Percentiles rank a stretch among this genome's conserved stretches.
phyloP scores from a whole-genome alignment of 2,329 filamentous ascomycete species.

The Seiridium cupressi region DNA sequence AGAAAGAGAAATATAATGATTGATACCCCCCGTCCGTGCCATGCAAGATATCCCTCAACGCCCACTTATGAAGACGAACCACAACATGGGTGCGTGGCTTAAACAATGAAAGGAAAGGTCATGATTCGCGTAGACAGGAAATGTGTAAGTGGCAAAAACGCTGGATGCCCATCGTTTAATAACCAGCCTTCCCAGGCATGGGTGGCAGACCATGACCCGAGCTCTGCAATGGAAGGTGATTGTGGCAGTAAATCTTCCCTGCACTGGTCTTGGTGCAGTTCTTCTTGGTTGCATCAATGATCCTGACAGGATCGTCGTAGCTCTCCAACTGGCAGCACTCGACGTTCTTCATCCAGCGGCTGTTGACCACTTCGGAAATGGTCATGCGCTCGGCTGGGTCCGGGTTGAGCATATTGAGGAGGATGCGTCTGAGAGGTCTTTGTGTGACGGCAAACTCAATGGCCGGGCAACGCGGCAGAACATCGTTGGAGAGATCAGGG shows the following conservation, averaged over 20 bases:
- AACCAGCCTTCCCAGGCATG: slow-evolving; percentile 56
- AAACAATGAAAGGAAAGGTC: not conserved
- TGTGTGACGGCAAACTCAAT: slow-evolving; percentile 67
- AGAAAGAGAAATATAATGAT: too few species aligned
- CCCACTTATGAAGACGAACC: not conserved
- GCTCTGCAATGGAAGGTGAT: slow-evolving; percentile 50
- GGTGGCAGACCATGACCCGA: slow-evolving; percentile 47
- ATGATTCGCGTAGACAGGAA: not conserved
- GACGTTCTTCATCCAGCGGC: slow-evolving; percentile 71
- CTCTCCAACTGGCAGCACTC: slow-evolving; percentile 77
- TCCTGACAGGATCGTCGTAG: slow-evolving; percentile 58
- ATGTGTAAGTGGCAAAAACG: not conserved
- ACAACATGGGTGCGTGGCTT: not conserved
- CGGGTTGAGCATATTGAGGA: slow-evolving; percentile 82
- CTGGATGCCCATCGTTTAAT: slow-evolving; percentile 29
- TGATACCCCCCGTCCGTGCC: not conserved
- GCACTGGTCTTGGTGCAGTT: slow-evolving; percentile 38
- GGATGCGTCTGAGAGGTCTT: slow-evolving; percentile 61
- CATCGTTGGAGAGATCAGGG: slow-evolving; percentile 49
- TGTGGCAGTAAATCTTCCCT: slow-evolving; percentile 58
- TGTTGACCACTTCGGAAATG: slow-evolving; percentile 66
- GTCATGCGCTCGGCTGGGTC: slow-evolving; percentile 68
- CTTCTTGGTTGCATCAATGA: slow-evolving; percentile 62
- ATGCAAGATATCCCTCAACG: not conserved
- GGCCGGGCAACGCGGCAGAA: slow-evolving; percentile 63